Conservation (phyloP, 805 yeast genomes). For the Candida ulmi region DNA sequence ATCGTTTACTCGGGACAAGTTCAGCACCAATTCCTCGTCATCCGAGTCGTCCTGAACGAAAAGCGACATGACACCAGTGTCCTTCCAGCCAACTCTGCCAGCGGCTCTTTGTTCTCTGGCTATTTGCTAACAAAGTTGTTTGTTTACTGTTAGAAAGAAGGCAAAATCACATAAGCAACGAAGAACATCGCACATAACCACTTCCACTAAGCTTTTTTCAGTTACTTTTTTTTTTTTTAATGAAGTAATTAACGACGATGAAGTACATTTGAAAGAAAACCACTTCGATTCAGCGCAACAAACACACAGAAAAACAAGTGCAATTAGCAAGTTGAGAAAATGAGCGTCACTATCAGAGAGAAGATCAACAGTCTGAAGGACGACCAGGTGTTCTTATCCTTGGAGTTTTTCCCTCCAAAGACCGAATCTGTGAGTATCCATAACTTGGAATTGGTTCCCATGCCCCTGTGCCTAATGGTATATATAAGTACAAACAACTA, state of each 20-base stretch:
- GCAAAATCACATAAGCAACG: too few species aligned
- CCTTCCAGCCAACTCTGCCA: not conserved
- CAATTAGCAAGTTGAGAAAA: too few species aligned
- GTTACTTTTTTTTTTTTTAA: too few species aligned
- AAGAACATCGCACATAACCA: too few species aligned
- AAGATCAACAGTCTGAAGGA: conserved; percentile 42
- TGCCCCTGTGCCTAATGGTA: not conserved
- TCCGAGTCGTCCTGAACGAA: conserved; percentile 32
- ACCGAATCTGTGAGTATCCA: conserved; percentile 52
- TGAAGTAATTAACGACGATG: too few species aligned
- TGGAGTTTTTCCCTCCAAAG: conserved; percentile 97
- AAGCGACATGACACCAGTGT: conserved; percentile 15
- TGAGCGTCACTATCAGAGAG: conserved; percentile 32
- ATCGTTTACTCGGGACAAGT: conserved; percentile 11
- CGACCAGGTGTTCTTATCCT: conserved; percentile 65
- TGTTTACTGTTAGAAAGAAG: too few species aligned
- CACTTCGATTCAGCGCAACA: too few species aligned
- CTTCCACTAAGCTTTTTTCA: too few species aligned
- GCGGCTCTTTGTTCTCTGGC: not conserved
- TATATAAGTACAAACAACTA: too few species aligned
- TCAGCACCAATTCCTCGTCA: conserved; percentile 5
- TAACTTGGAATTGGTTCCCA: not conserved
- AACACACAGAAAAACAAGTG: too few species aligned
- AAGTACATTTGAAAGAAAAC: too few species aligned
- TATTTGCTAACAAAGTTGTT: too few species aligned